Percentiles rank a stretch among this genome's conserved stretches.
These are phyloP conservation scores for Venturia effusa DNA, from an alignment of 2,329 filamentous ascomycete species.

Conservation along the genomic window DNA sequence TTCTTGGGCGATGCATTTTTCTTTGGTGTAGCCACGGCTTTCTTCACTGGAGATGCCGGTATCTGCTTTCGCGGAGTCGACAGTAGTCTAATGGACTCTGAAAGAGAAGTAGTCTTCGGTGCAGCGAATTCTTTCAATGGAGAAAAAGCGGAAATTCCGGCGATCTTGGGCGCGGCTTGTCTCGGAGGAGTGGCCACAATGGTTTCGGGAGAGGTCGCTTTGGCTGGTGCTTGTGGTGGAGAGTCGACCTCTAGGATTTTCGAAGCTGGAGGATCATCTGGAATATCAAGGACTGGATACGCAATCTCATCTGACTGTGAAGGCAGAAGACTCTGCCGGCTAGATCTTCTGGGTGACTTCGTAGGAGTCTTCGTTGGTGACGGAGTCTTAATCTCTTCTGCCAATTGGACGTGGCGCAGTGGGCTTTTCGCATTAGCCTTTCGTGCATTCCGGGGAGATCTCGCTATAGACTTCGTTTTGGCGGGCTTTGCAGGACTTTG, in stretches of 20 bases:
- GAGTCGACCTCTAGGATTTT: not conserved
- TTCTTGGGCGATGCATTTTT: conserved; percentile 22
- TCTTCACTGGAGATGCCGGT: conserved; percentile 31
- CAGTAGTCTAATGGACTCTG: conserved; percentile 36
- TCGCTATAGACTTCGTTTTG: conserved; percentile 7
- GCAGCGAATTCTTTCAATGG: conserved; percentile 5
- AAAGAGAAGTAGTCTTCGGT: conserved; percentile 17
- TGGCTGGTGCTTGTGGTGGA: not conserved
- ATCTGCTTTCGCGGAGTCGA: conserved; percentile 38
- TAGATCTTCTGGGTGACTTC: conserved; percentile 9
- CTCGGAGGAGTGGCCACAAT: conserved; percentile 1
- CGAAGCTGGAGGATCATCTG: not conserved
- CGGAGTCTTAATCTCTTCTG: conserved; percentile 1
- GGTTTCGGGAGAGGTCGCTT: not conserved
- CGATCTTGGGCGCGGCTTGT: not conserved
- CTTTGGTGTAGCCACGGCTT: conserved; percentile 22
- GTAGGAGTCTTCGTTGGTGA: conserved; percentile 2
- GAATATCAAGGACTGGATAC: not conserved
- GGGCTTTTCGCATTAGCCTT: not conserved
- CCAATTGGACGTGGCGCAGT: not conserved
- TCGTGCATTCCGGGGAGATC: not conserved
- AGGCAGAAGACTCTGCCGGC: conserved; percentile 6
- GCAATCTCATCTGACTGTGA: not conserved
- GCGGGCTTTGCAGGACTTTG: conserved; percentile 4
- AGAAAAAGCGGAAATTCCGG: not conserved